Percentiles rank a stretch among this genome's conserved stretches.
Conservation (phyloP, 129 eudicot genomes). For the Erigeron canadensis region DNA sequence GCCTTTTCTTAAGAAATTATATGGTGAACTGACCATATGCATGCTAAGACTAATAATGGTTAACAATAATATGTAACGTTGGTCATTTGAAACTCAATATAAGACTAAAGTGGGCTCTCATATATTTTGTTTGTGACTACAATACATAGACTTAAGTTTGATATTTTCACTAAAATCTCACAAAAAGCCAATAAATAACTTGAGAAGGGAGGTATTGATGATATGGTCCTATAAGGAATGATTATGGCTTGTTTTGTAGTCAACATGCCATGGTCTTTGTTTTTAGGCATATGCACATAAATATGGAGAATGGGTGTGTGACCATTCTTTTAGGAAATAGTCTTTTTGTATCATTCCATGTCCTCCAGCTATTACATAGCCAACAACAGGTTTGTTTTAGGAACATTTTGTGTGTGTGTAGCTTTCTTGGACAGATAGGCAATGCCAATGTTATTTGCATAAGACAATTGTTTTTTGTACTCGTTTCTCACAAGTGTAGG, state of each 20-base stretch:
- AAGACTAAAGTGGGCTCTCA: too few species aligned
- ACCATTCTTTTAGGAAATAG: conserved; percentile 10
- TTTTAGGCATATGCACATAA: conserved; percentile 28
- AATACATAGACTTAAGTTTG: not conserved
- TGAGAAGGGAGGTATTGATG: conserved; percentile 18
- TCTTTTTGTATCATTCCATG: conserved; percentile 33
- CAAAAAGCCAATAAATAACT: not conserved
- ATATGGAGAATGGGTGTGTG: conserved; percentile 20
- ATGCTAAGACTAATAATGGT: too few species aligned
- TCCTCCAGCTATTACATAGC: conserved; percentile 32
- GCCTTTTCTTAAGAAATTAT: too few species aligned
- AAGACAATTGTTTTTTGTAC: conserved; percentile 14
- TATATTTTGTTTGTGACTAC: conserved; percentile 23
- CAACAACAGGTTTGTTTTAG: conserved; percentile 24
- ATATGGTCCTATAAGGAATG: conserved; percentile 30
- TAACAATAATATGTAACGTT: too few species aligned
- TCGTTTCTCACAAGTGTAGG: conserved; percentile 12
- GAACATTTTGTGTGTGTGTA: conserved; percentile 27
- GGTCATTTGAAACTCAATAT: too few species aligned
- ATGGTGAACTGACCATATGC: too few species aligned
- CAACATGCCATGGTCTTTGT: conserved; percentile 22
- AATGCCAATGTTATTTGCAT: conserved; percentile 17
- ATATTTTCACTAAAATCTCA: conserved; percentile 13
- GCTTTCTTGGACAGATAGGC: conserved; percentile 38
- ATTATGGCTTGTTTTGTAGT: conserved; percentile 33